Evolutionary conservation across 495 filamentous ascomycete genomes (phyloP), one percentile per base, ranked within the genome.

Genomic region (Xylaria sp.): DNA sequence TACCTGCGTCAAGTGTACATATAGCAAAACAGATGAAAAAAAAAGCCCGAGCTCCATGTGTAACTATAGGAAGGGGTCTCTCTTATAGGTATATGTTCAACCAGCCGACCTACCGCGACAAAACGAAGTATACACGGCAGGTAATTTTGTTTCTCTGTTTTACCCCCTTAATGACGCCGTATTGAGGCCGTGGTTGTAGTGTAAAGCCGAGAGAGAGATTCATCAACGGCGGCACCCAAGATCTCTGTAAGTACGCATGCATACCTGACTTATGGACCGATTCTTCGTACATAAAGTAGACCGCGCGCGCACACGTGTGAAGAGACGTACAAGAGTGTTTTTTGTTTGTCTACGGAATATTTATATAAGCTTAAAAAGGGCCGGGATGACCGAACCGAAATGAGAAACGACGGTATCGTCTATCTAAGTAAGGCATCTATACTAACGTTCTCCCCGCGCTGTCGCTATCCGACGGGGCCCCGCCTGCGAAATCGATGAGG

Each of bases 401-500:
- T 59, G 57, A 59, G 7, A n/a, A 37, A 17, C 26, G 2, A 59
- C 21, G 57, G n/a, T n/a, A n/a, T n/a, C n/a, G n/a, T n/a, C n/a
- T n/a, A n/a, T n/a, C n/a, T n/a, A n/a, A n/a, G n/a, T n/a, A n/a
- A n/a, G 44, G 57, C 53, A 58, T 58, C 53, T 37, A n/a, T n/a
- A n/a, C 57, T n/a, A 58, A 19, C 21, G 15, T 52, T 43, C 41
- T 24, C 55, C n/a, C n/a, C 40, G 53, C 67, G 46, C 57, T 69
- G 67, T 69, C 57, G 57, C 67, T 62, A 61, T 62, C 67, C 67
- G 57, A 69, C 43, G 43, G 31, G 15, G 21, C 9, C 24, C 48
- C 48, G 50, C 31, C 15, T 43, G 14, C 29, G 17, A 41, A 55
- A 53, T 29, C 64, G 57, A 9, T 9, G 31, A 24, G 53, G 59